A percentile compares a stretch with the other conserved stretches of the same genome.
Evolutionary conservation across 192 early-diverging fungal species (phyloP).

Genomic region (Coemansia sp.): DNA sequence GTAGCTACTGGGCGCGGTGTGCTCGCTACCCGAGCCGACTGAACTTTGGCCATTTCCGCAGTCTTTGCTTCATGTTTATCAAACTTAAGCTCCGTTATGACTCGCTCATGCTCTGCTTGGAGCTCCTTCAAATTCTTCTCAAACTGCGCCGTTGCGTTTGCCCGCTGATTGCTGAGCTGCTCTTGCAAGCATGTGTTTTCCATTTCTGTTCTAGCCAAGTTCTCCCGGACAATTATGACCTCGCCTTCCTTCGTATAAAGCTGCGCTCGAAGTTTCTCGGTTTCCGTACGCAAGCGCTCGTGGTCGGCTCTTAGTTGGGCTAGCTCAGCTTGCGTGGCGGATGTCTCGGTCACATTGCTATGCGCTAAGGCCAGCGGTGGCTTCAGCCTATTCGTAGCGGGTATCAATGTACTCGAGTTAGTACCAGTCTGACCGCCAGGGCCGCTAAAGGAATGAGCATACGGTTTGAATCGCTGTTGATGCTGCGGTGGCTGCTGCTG

Average conservation of each 20-base stretch:
- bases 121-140: constrained; percentile 18
- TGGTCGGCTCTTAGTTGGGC: constrained; percentile 40
- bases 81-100: constrained; percentile 46
- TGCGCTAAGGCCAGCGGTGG: background rate
- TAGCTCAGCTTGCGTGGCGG: constrained; percentile 21
- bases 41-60: constrained; percentile 18
- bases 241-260: constrained; percentile 56
- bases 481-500: constrained; percentile 17
- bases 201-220: constrained; percentile 53
- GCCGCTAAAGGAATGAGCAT: constrained; percentile 9
- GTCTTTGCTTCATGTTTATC: constrained; percentile 44
- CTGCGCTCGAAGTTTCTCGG: constrained; percentile 34
- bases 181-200: constrained; percentile 57
- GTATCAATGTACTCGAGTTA: constrained; percentile 12
- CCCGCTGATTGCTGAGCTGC: constrained; percentile 38
- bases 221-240: constrained; percentile 52
- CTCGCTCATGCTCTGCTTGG: constrained; percentile 41
- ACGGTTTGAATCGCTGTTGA: constrained; percentile 17
- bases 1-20: background rate
- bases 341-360: background rate
- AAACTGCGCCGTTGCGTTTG: constrained; percentile 13
- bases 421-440: background rate
- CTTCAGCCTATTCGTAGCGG: background rate
- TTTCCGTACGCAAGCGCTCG: constrained; percentile 24
- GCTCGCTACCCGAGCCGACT: background rate